Percentiles rank a stretch among this genome's conserved stretches.
These are phyloP conservation scores for Trichoderma gracile DNA, from an alignment of 2,329 filamentous ascomycete species.

Conservation along the genomic window DNA sequence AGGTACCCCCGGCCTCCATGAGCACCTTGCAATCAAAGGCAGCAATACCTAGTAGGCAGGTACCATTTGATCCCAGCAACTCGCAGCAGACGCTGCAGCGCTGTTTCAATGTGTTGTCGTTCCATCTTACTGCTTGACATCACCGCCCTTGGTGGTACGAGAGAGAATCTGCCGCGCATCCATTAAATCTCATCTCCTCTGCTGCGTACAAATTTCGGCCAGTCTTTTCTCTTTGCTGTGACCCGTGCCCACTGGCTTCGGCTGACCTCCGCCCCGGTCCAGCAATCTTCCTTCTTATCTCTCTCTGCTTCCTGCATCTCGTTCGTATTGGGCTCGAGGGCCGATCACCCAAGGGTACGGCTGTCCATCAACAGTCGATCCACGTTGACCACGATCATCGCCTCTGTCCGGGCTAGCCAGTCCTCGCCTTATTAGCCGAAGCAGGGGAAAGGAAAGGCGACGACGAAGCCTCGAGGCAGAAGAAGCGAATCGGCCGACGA, in stretches of 20 bases:
- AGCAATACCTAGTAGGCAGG: too few species aligned
- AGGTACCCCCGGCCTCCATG: too few species aligned
- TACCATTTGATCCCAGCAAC: too few species aligned
- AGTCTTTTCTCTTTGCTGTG: conserved; percentile 9
- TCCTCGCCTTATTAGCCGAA: neutral
- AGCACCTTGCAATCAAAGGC: too few species aligned
- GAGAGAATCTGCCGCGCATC: neutral
- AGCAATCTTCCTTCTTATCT: conserved; percentile 14
- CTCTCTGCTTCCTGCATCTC: conserved; percentile 3
- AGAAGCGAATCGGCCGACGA: neutral
- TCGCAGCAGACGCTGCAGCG: too few species aligned
- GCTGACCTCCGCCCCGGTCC: conserved; percentile 11
- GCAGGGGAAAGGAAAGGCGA: neutral
- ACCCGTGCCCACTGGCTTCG: conserved; percentile 11
- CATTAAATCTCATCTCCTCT: conserved; percentile 6
- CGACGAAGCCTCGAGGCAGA: neutral
- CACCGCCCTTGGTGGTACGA: conserved; percentile 11
- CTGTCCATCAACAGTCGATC: neutral
- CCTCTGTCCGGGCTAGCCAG: neutral
- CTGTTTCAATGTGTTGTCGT: neutral
- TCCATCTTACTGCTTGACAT: neutral
- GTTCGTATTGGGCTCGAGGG: conserved; percentile 12
- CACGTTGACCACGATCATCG: neutral
- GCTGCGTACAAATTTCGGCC: conserved; percentile 4
- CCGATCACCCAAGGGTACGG: conserved; percentile 4